Conservation (phyloP, 345 rosid species). For the Eucalyptus grandis region DNA sequence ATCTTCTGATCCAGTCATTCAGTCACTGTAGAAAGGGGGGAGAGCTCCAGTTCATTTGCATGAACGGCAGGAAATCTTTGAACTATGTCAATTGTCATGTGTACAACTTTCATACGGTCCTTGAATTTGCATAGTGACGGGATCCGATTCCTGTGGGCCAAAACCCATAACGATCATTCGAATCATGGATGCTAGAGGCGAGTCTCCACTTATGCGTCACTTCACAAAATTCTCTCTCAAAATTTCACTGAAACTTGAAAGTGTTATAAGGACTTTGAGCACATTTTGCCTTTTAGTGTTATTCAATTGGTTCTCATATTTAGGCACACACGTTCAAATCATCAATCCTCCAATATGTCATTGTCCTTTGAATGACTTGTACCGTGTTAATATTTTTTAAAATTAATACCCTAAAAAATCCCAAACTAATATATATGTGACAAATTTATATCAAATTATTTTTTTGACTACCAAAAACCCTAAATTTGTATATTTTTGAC, state of each 20-base stretch:
- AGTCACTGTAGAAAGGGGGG: neutral
- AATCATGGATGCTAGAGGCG: neutral
- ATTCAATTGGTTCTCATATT: neutral
- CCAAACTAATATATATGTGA: too few relatives aligned
- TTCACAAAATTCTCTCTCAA: neutral
- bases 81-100: neutral
- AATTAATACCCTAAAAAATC: too few relatives aligned
- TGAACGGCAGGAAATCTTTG: neutral
- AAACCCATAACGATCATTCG: neutral
- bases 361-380: neutral
- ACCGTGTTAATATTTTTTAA: too few relatives aligned
- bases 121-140: neutral
- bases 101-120: neutral
- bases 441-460: too few relatives aligned
- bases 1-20: slow-evolving; percentile 21
- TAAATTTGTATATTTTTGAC: too few relatives aligned
- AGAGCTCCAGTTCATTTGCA: neutral
- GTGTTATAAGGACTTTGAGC: neutral
- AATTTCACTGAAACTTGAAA: neutral
- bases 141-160: neutral
- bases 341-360: neutral
- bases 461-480: too few relatives aligned
- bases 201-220: neutral
- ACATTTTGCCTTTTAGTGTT: neutral
- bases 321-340: too few relatives aligned